A percentile compares a stretch with the other conserved stretches of the same genome.
Conservation (phyloP, 1,284 basidiomycete genomes). For the Ganoderma lucidum region DNA sequence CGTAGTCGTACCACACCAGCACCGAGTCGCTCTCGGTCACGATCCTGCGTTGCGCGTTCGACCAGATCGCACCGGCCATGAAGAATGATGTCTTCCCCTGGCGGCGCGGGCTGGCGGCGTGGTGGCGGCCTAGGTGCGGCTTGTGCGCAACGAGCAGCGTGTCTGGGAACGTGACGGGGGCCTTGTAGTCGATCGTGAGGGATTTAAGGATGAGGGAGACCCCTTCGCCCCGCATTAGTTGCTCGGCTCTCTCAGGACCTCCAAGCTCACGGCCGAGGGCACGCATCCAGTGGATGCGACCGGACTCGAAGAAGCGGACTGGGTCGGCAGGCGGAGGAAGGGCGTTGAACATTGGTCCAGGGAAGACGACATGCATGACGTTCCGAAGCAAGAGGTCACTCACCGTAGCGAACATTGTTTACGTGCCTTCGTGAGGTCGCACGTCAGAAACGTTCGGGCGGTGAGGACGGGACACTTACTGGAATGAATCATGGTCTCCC, state of each 20-base stretch:
- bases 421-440: constrained; percentile 62
- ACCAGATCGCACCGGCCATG: constrained; percentile 64
- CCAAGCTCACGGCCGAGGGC: constrained; percentile 65
- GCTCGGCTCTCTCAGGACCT: constrained; percentile 58
- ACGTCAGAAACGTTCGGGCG: not conserved
- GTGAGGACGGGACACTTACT: constrained; percentile 52
- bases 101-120: constrained; percentile 19
- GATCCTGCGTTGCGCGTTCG: constrained; percentile 62
- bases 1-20: constrained; percentile 82
- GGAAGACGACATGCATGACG: not conserved
- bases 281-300: constrained; percentile 70
- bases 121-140: constrained; percentile 42
- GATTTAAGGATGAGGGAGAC: constrained; percentile 75
- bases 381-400: constrained; percentile 24
- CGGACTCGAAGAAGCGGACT: constrained; percentile 70
- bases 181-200: constrained; percentile 67
- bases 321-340: not conserved
- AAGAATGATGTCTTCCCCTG: constrained; percentile 54
- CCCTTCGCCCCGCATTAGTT: constrained; percentile 67
- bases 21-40: constrained; percentile 70
- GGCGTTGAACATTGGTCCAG: not conserved
- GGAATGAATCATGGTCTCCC: constrained; percentile 81
- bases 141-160: not conserved
- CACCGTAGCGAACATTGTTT: constrained; percentile 79
- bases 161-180: constrained; percentile 74